These are phyloP conservation scores for Tylopilus rubrobrunneus DNA, from an alignment of 768 basidiomycete species.

Conservation along the genomic window DNA sequence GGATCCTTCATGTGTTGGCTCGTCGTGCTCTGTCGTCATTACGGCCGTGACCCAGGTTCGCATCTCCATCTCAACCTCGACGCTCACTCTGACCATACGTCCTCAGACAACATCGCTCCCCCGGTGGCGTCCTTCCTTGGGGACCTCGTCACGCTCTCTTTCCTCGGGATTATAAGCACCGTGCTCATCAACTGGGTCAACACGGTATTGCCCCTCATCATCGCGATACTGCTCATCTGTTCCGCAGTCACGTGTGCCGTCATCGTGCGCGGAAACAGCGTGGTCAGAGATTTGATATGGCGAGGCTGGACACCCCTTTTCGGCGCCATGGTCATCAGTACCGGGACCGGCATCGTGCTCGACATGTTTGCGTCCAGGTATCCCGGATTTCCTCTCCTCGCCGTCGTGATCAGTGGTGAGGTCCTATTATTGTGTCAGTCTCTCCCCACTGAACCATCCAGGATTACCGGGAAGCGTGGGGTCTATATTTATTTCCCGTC, in stretches of 20 bases:
- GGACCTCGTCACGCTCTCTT: constrained; percentile 84
- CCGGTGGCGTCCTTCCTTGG: constrained; percentile 91
- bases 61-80: background rate
- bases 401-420: constrained; percentile 85
- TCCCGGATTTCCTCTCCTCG: constrained; percentile 82
- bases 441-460: constrained; percentile 20
- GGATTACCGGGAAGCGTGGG: constrained; percentile 88
- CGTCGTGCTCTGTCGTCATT: constrained; percentile 71
- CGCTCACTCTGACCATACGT: background rate
- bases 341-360: constrained; percentile 86
- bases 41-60: constrained; percentile 80
- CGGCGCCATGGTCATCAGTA: constrained; percentile 84
- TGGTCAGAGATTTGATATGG: constrained; percentile 67
- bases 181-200: constrained; percentile 63
- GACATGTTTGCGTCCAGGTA: constrained; percentile 86
- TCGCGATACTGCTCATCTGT: constrained; percentile 49
- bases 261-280: constrained; percentile 59
- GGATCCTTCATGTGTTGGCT: constrained; percentile 92
- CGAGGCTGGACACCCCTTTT: constrained; percentile 91
- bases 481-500: constrained; percentile 84
- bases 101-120: constrained; percentile 88
- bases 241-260: constrained; percentile 48
- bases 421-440: background rate
- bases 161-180: constrained; percentile 73
- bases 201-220: constrained; percentile 58